Evolutionary conservation across 140 eudicot species (phyloP).

Genomic region (Cichorium intybus): DNA sequence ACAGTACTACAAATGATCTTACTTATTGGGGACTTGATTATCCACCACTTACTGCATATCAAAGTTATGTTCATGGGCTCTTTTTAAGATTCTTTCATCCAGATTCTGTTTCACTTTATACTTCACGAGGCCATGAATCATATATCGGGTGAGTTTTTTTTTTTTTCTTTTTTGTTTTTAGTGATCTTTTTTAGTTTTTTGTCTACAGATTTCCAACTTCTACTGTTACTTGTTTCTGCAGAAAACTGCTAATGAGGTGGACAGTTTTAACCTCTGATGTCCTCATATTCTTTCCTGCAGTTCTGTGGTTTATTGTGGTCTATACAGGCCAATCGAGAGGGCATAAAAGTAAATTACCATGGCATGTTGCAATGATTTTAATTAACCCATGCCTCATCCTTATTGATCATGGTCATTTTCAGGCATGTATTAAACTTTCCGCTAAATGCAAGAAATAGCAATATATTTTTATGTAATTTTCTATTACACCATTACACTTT

Average conservation of each 20-base stretch:
- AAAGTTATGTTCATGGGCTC: slow-evolving; percentile 78
- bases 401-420: slow-evolving; percentile 98
- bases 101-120: slow-evolving; percentile 54
- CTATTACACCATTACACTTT: too few relatives aligned
- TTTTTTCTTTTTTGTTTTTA: neutral
- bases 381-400: slow-evolving; percentile 89
- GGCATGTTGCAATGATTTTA: slow-evolving; percentile 72
- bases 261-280: slow-evolving; percentile 85
- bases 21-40: slow-evolving; percentile 96
- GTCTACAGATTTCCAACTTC: slow-evolving; percentile 21
- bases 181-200: neutral
- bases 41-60: slow-evolving; percentile 97
- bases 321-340: slow-evolving; percentile 30
- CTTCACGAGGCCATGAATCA: slow-evolving; percentile 89
- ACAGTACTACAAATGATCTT: slow-evolving; percentile 73
- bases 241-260: slow-evolving; percentile 99
- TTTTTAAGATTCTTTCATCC: slow-evolving; percentile 57
- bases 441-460: too few relatives aligned
- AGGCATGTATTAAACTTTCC: slow-evolving; percentile 41
- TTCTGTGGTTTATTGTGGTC: slow-evolving; percentile 53
- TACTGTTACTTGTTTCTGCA: slow-evolving; percentile 38
- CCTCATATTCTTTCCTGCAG: slow-evolving; percentile 94
- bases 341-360: slow-evolving; percentile 46
- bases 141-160: slow-evolving; percentile 61
- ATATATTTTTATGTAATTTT: too few relatives aligned